A percentile compares a stretch with the other conserved stretches of the same genome.
Evolutionary conservation across 768 basidiomycete genomes (phyloP).

Genomic region (Boletus bicolor): DNA sequence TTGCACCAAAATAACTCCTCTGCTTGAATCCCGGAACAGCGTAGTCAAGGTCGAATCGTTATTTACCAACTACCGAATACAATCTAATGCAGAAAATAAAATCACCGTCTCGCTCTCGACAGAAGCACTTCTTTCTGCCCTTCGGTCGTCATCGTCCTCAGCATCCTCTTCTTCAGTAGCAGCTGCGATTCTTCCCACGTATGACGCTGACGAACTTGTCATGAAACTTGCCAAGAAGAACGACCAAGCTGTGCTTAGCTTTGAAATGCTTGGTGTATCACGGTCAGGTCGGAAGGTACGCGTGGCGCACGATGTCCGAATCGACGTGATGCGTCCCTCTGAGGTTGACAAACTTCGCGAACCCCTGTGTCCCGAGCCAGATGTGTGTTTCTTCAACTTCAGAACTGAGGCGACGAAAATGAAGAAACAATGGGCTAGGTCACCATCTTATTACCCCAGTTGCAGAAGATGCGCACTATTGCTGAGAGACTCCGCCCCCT

Average conservation of each 20-base stretch:
- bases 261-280: constrained; percentile 68
- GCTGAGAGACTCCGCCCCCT: constrained; percentile 71
- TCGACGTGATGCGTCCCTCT: constrained; percentile 72
- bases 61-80: constrained; percentile 77
- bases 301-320: constrained; percentile 77
- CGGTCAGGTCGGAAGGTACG: constrained; percentile 60
- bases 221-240: constrained; percentile 89
- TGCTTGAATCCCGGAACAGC: constrained; percentile 31
- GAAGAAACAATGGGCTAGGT: constrained; percentile 43
- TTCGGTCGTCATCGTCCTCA: constrained; percentile 60
- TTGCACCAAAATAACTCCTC: constrained; percentile 30
- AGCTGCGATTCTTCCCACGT: constrained; percentile 30
- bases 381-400: constrained; percentile 47
- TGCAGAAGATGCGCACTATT: constrained; percentile 74
- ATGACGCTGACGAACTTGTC: constrained; percentile 62
- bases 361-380: constrained; percentile 83
- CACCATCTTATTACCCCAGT: constrained; percentile 72
- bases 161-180: constrained; percentile 38
- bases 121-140: constrained; percentile 70
- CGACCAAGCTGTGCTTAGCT: constrained; percentile 70
- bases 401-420: not conserved
- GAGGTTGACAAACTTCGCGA: constrained; percentile 74
- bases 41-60: constrained; percentile 65
- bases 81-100: constrained; percentile 80
- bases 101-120: constrained; percentile 72